Percentiles rank a stretch among this genome's conserved stretches.
Conservation (phyloP, 176 grass and related monocot genomes). For the Themeda triandra region DNA sequence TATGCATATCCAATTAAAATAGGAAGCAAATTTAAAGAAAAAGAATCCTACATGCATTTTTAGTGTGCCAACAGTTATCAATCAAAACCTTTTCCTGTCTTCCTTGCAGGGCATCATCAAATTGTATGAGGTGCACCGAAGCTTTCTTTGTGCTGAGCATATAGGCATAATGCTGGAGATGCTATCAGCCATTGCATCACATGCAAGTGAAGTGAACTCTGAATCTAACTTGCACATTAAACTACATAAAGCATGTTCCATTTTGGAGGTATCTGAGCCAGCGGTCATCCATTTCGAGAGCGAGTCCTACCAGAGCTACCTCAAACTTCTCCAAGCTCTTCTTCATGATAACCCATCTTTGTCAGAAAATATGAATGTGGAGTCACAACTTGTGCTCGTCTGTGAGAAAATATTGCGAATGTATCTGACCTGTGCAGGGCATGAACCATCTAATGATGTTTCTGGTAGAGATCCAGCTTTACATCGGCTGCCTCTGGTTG, state of each 20-base stretch:
- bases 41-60: constrained; percentile 1
- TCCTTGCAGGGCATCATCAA: constrained; percentile 69
- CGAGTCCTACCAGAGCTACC: constrained; percentile 78
- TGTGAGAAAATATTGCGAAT: constrained; percentile 71
- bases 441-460: constrained; percentile 35
- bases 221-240: constrained; percentile 56
- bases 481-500: constrained; percentile 51
- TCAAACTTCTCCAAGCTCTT: constrained; percentile 84
- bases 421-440: constrained; percentile 74
- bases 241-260: constrained; percentile 73
- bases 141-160: constrained; percentile 58
- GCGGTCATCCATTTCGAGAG: constrained; percentile 88
- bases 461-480: constrained; percentile 24
- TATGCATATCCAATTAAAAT: background rate
- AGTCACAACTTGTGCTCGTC: constrained; percentile 56
- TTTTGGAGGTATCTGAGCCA: constrained; percentile 84
- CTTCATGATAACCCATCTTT: constrained; percentile 57
- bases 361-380: constrained; percentile 63
- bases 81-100: constrained; percentile 18
- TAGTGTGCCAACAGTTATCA: background rate
- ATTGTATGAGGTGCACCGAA: constrained; percentile 61
- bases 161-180: constrained; percentile 74
- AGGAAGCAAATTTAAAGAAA: background rate
- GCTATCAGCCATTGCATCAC: constrained; percentile 64
- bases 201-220: constrained; percentile 69